phyloP scores from a whole-genome alignment of 306 rosid species.

The Geum urbanum region DNA sequence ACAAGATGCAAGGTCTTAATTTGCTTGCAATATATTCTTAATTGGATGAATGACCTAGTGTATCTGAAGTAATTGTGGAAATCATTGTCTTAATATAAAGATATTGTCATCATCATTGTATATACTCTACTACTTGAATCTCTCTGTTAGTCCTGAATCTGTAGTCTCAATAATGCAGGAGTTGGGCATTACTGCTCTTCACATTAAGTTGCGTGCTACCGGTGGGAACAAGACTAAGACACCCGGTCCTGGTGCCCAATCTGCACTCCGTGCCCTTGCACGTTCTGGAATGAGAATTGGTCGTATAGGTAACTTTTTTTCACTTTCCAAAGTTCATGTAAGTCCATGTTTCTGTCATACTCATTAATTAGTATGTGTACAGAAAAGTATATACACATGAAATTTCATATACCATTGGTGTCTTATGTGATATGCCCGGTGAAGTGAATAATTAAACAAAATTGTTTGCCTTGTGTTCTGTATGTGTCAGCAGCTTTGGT shows the following conservation, averaged over 20 bases:
- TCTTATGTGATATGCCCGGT: no score
- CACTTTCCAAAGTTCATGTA: no score
- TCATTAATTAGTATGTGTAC: no score
- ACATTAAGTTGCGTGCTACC: slow-evolving; percentile 79
- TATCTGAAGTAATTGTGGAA: background rate
- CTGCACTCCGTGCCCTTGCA: slow-evolving; percentile 90
- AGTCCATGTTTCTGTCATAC: no score
- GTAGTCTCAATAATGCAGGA: slow-evolving; percentile 39
- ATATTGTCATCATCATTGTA: background rate
- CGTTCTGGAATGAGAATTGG: slow-evolving; percentile 94
- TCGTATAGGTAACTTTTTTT: slow-evolving; percentile 53
- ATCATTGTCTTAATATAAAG: background rate
- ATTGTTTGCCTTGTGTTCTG: no score
- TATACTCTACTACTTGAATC: background rate
- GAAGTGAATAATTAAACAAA: no score
- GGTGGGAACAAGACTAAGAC: slow-evolving; percentile 91
- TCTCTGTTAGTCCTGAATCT: background rate
- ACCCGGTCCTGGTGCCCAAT: slow-evolving; percentile 93
- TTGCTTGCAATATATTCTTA: background rate
- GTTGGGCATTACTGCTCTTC: slow-evolving; percentile 77
- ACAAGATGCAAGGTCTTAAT: slow-evolving; percentile 62
- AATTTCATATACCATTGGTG: no score
- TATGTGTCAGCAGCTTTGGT: background rate
- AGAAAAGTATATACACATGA: no score
- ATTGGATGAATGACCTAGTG: background rate